These are phyloP conservation scores for Komagataella pastoris DNA, from an alignment of 805 yeast genomes.

Conservation along the genomic window DNA sequence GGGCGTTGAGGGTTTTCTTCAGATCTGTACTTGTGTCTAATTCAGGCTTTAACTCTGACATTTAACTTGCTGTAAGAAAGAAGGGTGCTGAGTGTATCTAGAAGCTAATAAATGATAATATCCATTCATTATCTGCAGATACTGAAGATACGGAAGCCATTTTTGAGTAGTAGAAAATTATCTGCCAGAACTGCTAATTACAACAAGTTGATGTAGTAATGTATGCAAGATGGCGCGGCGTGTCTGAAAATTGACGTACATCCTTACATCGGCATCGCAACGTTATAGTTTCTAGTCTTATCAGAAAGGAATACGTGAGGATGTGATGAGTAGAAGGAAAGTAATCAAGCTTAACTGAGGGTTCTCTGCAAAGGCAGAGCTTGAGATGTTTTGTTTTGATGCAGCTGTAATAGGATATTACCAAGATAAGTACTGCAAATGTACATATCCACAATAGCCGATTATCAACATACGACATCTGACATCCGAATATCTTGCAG, in stretches of 20 bases:
- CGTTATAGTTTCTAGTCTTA: background rate
- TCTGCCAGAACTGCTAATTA: background rate
- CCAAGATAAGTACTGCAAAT: no score
- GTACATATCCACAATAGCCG: no score
- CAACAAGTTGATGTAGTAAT: background rate
- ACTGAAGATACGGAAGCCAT: background rate
- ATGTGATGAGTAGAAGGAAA: no score
- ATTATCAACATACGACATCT: background rate
- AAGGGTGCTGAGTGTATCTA: background rate
- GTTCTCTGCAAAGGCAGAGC: no score
- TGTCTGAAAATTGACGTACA: background rate
- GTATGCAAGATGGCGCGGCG: background rate
- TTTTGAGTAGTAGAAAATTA: background rate
- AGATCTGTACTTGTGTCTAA: slow-evolving; percentile 6
- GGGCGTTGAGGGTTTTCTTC: slow-evolving; percentile 32
- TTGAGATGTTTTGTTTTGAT: no score
- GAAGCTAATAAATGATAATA: no score
- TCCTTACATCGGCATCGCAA: background rate
- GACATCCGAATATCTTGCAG: background rate
- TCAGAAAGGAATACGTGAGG: background rate
- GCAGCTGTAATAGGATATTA: no score
- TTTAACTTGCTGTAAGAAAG: background rate
- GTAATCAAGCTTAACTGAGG: no score
- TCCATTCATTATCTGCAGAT: background rate
- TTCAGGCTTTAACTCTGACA: slow-evolving; percentile 8